Evolutionary conservation across 345 rosid species (phyloP), one percentile per base, ranked within the genome.

Genomic region (Salix dunnii): DNA sequence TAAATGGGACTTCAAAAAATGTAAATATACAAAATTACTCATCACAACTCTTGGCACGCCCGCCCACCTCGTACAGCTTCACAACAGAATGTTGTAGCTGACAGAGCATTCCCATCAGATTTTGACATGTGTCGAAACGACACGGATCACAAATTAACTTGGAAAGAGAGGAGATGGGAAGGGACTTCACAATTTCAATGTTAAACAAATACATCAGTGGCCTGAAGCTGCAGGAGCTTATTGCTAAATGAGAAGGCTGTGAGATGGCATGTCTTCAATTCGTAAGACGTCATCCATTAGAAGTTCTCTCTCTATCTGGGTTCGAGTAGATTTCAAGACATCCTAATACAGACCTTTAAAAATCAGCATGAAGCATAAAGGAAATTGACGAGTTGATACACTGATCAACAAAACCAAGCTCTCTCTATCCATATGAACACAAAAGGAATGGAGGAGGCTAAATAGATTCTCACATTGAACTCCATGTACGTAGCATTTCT

Each of bases 261-360:
- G 92, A 25, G 98, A 94, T 46, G 97, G 98, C 96, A 94, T 86
- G 78, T 94, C 98, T 81, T 94, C 98, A 3, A 92, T 90, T 70
- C 88, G 80, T 58, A 84, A 78, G 64, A 91, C 93, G 70, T 91
- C 93, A 61, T 94, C 96, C 91, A 88, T 86, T 76, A 92, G 86
- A 73, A 94, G 93, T 83, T 94, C 98, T 80, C 88, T 89, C 80
- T 94, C 97, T 36, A 92, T 79, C 81, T 90, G 97, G 36, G 80
- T 80, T 51, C 93, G 81, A 4, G 99, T 95, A 3, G 89, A 90
- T 77, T 89, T 91, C 89, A 95, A 73, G 55, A 95, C 89, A 73
- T 91, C 97, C 97, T 95, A 79, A 74, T 28, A 28, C 20, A n/a
- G 38, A 18, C 23, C 30, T 0, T 14, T 12, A 23, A 65, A 7